Base-by-base conservation (phyloP, 768 basidiomycete genomes). In the Trametes villosa region DNA sequence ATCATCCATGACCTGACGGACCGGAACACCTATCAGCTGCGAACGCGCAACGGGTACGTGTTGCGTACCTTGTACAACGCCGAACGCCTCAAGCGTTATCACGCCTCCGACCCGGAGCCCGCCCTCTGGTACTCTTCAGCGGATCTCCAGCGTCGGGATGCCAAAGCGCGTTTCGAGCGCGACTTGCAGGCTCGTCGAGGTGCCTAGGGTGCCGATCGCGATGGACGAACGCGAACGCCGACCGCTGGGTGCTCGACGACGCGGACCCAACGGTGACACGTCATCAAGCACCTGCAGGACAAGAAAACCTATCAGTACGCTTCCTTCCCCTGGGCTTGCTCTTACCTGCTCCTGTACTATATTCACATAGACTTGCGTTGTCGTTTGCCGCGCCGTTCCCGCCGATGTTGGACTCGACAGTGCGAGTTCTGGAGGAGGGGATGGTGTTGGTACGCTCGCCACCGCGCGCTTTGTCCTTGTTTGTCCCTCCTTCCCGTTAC, bases 21-120 rank as follows among this genome's bases (percentile, higher is more conserved):
- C 33, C 62, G 62, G 49, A 69, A 67, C 41, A 69, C 68, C 51
- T 67, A 69, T 55, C 68, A 67, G 59, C 60, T 67, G 13, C 57
- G 55, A 50, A 69, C 68, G 26, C 30, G 36, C 3, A 50, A 50
- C 27, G 56, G 47, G 12, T 57, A 57, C 29, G 26, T 57, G 27
- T 20, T 57, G 17, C 56, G 56, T 26, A 57, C 56, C 56, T 41
- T 57, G 34, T 57, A 57, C 47, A 57, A 57, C 24, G 47, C 29
- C 18, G 56, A 57, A 47, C 56, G 38, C n/a, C 56, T 57, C 46
- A 57, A 57, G 33, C 56, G 20, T 26, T 57, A 57, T 26, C 46
- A 38, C 27, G 34, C 47, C 29, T 46, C 56, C 22, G 26, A 40
- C 3, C 56, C 56, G 17, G 56, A 46, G 30, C 56, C 56, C 11